These are phyloP conservation scores for Ustulina deusta DNA, from an alignment of 2,329 filamentous ascomycete genomes.

Conservation along the genomic window DNA sequence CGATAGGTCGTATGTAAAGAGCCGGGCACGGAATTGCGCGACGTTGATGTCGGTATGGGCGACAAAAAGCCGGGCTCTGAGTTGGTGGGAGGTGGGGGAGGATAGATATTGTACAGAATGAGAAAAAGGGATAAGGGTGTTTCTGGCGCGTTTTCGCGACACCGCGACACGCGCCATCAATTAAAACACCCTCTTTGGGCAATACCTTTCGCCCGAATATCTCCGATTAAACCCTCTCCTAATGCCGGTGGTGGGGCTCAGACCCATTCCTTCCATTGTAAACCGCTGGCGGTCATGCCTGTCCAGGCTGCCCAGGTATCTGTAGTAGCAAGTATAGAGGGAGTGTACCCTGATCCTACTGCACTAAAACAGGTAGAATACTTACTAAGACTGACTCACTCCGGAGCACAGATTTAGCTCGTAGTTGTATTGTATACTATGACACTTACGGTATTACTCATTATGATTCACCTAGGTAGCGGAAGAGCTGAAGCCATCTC, in stretches of 20 bases:
- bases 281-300: too few relatives aligned
- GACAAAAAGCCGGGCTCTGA: constrained; percentile 1
- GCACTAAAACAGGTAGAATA: too few relatives aligned
- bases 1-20: neutral
- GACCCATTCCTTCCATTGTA: too few relatives aligned
- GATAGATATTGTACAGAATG: constrained; percentile 12
- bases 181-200: constrained; percentile 36
- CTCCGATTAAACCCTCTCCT: constrained; percentile 21
- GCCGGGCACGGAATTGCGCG: neutral
- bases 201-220: constrained; percentile 28
- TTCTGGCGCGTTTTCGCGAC: constrained; percentile 37
- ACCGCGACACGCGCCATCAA: constrained; percentile 35
- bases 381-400: constrained; percentile 27
- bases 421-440: neutral
- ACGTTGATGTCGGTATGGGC: neutral
- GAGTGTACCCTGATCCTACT: too few relatives aligned
- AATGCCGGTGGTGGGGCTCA: neutral
- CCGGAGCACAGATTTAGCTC: constrained; percentile 9
- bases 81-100: constrained; percentile 11
- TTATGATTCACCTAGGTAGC: constrained; percentile 20
- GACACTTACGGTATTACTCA: constrained; percentile 30
- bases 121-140: constrained; percentile 33
- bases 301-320: too few relatives aligned
- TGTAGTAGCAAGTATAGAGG: too few relatives aligned
- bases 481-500: neutral